phyloP scores from a whole-genome alignment of 2,329 filamentous ascomycete genomes.

The Ophiostoma ulmi region DNA sequence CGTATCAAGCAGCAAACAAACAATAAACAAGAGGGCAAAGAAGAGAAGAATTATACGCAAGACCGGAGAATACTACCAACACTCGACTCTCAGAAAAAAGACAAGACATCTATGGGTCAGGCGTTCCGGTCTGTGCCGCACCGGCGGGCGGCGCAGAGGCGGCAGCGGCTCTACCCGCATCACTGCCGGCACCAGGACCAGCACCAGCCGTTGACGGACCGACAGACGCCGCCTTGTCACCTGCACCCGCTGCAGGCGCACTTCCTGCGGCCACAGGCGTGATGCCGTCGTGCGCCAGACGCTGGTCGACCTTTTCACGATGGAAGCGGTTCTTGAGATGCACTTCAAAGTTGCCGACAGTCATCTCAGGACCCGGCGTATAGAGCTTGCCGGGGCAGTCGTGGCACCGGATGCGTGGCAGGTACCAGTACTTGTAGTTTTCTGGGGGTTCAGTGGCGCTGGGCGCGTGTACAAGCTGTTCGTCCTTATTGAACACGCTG shows the following conservation, averaged over 20 bases:
- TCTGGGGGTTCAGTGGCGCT: conserved; percentile 47
- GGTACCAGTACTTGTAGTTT: conserved; percentile 67
- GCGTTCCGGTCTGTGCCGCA: not conserved
- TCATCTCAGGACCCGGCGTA: conserved; percentile 78
- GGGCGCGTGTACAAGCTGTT: conserved; percentile 54
- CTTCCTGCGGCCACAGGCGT: conserved; percentile 1
- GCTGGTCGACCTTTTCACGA: conserved; percentile 61
- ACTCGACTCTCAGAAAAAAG: not conserved
- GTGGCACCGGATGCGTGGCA: conserved; percentile 83
- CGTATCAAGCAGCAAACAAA: conserved; percentile 2
- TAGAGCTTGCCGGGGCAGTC: conserved; percentile 95
- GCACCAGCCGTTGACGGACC: not conserved
- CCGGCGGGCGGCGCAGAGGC: not conserved
- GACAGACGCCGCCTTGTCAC: not conserved
- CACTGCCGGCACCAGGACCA: not conserved
- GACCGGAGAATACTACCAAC: not conserved
- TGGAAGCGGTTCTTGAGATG: conserved; percentile 84
- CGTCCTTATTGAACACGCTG: conserved; percentile 70
- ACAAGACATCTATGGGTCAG: not conserved
- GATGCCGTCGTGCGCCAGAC: conserved; percentile 32
- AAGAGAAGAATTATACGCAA: not conserved
- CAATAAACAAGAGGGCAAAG: conserved; percentile 9
- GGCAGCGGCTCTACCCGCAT: not conserved
- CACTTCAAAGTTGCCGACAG: conserved; percentile 85
- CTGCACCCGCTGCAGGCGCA: not conserved